Base-by-base conservation (phyloP, 2,329 filamentous ascomycete genomes). In the Ascochyta pisi region DNA sequence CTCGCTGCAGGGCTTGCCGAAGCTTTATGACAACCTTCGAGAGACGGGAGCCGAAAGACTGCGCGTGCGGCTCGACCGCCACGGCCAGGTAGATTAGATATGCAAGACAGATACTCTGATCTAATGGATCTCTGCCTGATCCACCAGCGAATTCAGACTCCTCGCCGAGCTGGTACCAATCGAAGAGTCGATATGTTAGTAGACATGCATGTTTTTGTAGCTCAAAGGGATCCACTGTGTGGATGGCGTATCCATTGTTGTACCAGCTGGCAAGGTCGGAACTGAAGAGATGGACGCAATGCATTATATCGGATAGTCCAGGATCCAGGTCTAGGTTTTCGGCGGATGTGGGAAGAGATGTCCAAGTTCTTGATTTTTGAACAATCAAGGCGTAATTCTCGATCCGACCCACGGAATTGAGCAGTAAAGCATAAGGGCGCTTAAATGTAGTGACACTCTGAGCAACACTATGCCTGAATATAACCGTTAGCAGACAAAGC, bases 401-500 rank as follows among this genome's bases (percentile, higher is more conserved):
- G 3, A 66, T 53, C 6, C 53, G 37, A 19, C 69, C 68, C 22
- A 33, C 58, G 9, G 50, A 39, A 31, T 66, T 58, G 3, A 65
- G 16, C 7, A 72, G 60, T 6, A 68, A 38, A 6, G 69, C 58
- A 51, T 74, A 74, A 1, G 71, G 70, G 5, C 51, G 60, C 37
- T 69, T 61, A 39, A 73, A 74, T 2, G 69, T 67, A 2, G 69
- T 61, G 37, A 73, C 67, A 4, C 64, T 61, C 45, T 71, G 69
- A 7, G 71, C 71, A 16, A 67, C 64, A 50, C 66, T 71, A 45
- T 74, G 70, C 71, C 71, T 74, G 33, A n/a, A 27, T 2, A 27
- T 22, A 23, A 39, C 9, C 10, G 6, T 39, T 39, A 39, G 37
- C 37, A 39, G 19, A 37, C 6, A 6, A 33, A 39, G 67, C 51